A percentile compares a stretch with the other conserved stretches of the same genome.
Evolutionary conservation across 257 asterid genomes (phyloP).

Genomic region (Verbascum thapsus): DNA sequence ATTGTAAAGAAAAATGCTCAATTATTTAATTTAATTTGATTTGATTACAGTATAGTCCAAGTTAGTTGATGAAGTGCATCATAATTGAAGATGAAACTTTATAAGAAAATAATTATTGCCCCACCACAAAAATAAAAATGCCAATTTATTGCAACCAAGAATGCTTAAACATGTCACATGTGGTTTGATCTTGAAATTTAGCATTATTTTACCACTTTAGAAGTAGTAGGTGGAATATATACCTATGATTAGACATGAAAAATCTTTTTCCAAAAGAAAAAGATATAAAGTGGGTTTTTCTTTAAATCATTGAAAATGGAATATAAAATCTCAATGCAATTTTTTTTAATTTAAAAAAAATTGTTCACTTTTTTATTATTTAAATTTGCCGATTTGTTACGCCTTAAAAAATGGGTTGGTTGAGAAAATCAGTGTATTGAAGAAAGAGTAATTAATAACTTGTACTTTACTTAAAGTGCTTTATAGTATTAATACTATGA

Average conservation of each 20-base stretch:
- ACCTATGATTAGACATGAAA: conserved; percentile 1
- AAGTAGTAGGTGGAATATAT: conserved; percentile 35
- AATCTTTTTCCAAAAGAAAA: conserved; percentile 10
- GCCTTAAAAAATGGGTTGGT: conserved; percentile 29
- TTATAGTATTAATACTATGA: background rate
- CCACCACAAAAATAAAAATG: conserved; percentile 31
- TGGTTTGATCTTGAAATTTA: conserved; percentile 4
- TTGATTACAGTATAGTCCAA: conserved; percentile 26
- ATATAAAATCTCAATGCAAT: too few species aligned
- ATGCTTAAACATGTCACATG: conserved; percentile 8
- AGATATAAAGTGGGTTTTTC: conserved; percentile 4
- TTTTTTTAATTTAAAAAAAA: too few species aligned
- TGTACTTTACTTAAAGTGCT: conserved; percentile 39
- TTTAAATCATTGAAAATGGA: background rate
- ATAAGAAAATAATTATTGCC: conserved; percentile 1
- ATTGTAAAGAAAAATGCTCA: conserved; percentile 25
- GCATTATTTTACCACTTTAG: conserved; percentile 11
- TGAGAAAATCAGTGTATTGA: conserved; percentile 27
- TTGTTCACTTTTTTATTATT: too few species aligned
- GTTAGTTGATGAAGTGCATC: conserved; percentile 37
- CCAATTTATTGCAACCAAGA: conserved; percentile 10
- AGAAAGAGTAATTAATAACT: conserved; percentile 22
- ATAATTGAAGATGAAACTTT: conserved; percentile 17
- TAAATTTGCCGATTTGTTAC: conserved; percentile 26
- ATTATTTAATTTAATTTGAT: too few species aligned